Base-by-base conservation (phyloP, 148 eudicot species). In the Amaranthus cruentus region DNA sequence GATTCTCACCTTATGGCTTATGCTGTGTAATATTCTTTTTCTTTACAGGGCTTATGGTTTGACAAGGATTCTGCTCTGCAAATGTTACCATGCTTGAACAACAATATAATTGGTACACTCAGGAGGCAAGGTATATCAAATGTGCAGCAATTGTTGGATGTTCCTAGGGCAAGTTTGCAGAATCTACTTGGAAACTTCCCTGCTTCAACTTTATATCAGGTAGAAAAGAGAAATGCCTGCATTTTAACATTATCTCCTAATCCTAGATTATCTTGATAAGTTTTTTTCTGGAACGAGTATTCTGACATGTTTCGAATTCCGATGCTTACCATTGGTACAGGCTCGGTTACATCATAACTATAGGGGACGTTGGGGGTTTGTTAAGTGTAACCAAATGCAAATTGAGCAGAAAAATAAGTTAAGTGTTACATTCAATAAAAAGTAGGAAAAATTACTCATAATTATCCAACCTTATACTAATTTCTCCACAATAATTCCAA, bases 41-140 rank as follows among this genome's bases (percentile, higher is more conserved):
- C 55, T 71, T 66, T 59, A 66, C 86, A 94, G 98, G 98, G 96
- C 58, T 75, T 94, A 73, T 94, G 98, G 98, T 83, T 79, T 74
- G 91, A 81, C 81, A 76, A 79, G 61, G 87, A 85, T 81, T 84
- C 91, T 56, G 73, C 90, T 77, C 79, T 94, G 55, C 81, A 88
- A 87, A 94, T 94, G 98, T 81, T 94, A 75, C 93, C 97, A 72
- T 78, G 82, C 86, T 84, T 91, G 91, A 89, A 80, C 73, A 85
- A 75, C 55, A 91, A 91, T 77, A 87, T 91, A 54, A 62, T 82
- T 71, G 81, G 55, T 71, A 78, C 65, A 50, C 80, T 94, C 66
- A 75, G 68, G 61, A 82, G 81, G 85, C 84, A 75, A 76, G 91
- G 91, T 55, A 74, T 89, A 59, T 73, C 79, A 53, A 86, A 78